A percentile compares a stretch with the other conserved stretches of the same genome.
These are phyloP conservation scores for Esteya vermicola DNA, from an alignment of 2,329 filamentous ascomycete species.

Conservation along the genomic window DNA sequence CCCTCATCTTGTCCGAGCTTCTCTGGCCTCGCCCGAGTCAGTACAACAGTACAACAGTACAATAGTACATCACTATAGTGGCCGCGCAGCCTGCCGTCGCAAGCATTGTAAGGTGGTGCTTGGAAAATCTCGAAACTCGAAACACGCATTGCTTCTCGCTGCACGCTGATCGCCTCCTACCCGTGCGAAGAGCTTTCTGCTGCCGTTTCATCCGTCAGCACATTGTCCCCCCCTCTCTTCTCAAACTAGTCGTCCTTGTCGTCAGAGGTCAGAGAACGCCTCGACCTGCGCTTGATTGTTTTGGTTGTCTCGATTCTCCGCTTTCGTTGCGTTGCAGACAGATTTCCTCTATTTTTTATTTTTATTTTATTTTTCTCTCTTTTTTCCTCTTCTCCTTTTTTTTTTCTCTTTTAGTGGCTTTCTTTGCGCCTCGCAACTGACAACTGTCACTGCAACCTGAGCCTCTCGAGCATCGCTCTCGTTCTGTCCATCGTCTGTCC, in stretches of 20 bases:
- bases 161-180: slow-evolving; percentile 19
- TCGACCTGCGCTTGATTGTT: slow-evolving; percentile 2
- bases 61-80: no score
- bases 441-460: no score
- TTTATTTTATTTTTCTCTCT: slow-evolving; percentile 1
- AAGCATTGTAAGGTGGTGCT: slow-evolving; percentile 15
- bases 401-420: slow-evolving; percentile 1
- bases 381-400: slow-evolving; percentile 1
- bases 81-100: no score
- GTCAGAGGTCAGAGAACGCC: no score
- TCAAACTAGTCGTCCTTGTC: no score
- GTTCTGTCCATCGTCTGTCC: no score
- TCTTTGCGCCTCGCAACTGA: no score
- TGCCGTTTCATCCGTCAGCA: slow-evolving; percentile 22
- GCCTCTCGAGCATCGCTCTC: no score
- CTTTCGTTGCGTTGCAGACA: slow-evolving; percentile 2
- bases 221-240: slow-evolving; percentile 4
- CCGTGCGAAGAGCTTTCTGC: slow-evolving; percentile 15
- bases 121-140: slow-evolving; percentile 24
- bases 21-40: no score
- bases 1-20: no score
- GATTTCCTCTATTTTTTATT: background rate
- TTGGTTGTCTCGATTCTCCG: slow-evolving; percentile 1
- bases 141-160: slow-evolving; percentile 20
- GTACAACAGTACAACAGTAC: no score